Base-by-base conservation (phyloP, 106 monocot species). In the Chionographis japonica region DNA sequence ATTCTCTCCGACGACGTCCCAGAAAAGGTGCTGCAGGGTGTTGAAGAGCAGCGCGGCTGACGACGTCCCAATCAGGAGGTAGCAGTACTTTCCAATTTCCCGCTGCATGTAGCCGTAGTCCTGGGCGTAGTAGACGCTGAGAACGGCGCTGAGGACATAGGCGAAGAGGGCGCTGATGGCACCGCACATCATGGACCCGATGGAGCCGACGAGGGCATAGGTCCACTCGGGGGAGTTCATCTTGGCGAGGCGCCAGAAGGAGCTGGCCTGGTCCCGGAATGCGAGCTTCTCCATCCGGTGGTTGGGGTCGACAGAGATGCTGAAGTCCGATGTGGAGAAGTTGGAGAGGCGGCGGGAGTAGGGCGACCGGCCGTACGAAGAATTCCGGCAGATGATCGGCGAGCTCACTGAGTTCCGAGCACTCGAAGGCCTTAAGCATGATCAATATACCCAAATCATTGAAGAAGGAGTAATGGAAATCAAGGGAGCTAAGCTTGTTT, bases 151-250 rank as follows among this genome's bases (percentile, higher is more conserved):
- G 60, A 95, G 91, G 40, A 95, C 86, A 54, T 95, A 95, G 42
- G 95, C 95, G 38, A 95, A 95, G 60, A 95, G 59, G 12, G 95
- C 95, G 61, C 91, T 91, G 65, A 95, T 76, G 58, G 89, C 89
- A 19, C 95, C 95, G 40, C 95, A 95, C 18, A 84, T 84, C 89
- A 95, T 89, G 4, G 95, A 95, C 10, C 86, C 95, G 36, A 95
- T 60, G 53, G 89, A 89, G 40, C 86, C 95, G 3, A 84, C 64
- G 10, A 95, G 81, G 9, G 95, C 95, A 46, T 91, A 92, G 7
- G 35, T 50, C 95, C 95, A 95, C 62, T 95, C 95, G 0, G 95
- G 95, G 0, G 92, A 86, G 75, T 92, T 95, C 95, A 95, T 95
- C 71, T 92, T 95, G 9, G 80, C 95, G 7, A 95, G 84, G 4